Evolutionary conservation across 2,329 filamentous ascomycete genomes (phyloP).

Genomic region (Aureobasidium sp.): DNA sequence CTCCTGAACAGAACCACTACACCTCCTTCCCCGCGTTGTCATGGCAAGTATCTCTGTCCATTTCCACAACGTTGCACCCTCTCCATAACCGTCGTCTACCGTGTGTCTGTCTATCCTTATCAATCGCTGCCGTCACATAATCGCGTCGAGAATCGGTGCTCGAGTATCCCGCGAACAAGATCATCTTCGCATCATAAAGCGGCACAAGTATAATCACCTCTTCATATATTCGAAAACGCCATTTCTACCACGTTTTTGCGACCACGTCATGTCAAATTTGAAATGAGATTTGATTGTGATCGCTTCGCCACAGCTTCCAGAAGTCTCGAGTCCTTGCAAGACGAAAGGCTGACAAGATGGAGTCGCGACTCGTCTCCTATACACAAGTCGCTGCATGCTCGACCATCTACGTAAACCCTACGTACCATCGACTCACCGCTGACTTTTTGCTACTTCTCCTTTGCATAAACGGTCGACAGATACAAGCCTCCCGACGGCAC

Average conservation of each 20-base stretch:
- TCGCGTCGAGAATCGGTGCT: background rate
- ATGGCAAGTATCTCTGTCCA: conserved; percentile 10
- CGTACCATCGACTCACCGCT: background rate
- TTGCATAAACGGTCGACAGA: background rate
- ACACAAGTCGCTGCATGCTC: background rate
- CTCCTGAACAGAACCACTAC: background rate
- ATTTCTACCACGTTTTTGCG: background rate
- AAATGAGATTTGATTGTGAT: background rate
- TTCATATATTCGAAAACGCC: conserved; percentile 1
- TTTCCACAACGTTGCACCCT: background rate
- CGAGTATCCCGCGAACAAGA: background rate
- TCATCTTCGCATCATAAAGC: background rate
- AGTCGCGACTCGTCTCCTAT: too few species aligned
- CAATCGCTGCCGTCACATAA: background rate
- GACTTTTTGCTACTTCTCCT: background rate
- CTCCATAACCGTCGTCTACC: conserved; percentile 1
- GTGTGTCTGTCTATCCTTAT: conserved; percentile 10
- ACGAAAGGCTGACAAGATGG: background rate
- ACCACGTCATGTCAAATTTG: background rate
- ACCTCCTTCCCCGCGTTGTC: background rate
- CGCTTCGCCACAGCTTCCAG: background rate
- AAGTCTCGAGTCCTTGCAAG: background rate
- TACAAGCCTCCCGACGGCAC: background rate
- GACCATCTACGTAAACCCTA: background rate
- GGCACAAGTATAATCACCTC: conserved; percentile 6